Conservation (phyloP, 2,329 filamentous ascomycete genomes). For the Chaetomium strumarium region DNA sequence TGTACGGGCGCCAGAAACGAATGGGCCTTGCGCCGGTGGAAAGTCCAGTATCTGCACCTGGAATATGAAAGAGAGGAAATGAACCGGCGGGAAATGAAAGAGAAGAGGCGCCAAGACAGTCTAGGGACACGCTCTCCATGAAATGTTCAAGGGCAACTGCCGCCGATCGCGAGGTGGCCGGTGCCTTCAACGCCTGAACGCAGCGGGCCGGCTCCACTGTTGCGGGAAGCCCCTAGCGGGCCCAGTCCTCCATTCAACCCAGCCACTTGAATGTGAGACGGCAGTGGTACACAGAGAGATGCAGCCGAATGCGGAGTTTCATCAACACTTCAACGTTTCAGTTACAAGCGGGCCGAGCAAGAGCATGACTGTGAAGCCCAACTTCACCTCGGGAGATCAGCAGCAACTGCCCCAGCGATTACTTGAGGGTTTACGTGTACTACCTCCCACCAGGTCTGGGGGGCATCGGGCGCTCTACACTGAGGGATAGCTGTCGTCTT, state of each 20-base stretch:
- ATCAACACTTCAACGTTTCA: conserved; percentile 20
- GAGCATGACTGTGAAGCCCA: neutral
- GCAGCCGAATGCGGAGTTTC: conserved; percentile 16
- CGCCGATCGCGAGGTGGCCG: conserved; percentile 7
- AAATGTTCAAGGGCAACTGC: neutral
- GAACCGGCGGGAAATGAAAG: neutral
- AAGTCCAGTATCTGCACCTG: neutral
- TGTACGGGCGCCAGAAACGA: neutral
- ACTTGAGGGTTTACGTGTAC: too few species aligned
- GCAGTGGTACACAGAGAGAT: conserved; percentile 4
- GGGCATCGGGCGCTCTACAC: too few species aligned
- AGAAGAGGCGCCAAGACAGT: conserved; percentile 17
- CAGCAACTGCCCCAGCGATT: too few species aligned
- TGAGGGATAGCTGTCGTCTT: too few species aligned
- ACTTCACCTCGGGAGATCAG: too few species aligned
- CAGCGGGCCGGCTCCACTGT: neutral
- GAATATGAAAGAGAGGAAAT: neutral
- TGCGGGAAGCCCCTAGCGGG: conserved; percentile 5
- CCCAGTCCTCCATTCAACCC: neutral
- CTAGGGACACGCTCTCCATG: neutral
- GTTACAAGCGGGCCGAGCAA: conserved; percentile 5
- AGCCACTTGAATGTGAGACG: conserved; percentile 2
- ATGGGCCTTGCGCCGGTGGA: neutral
- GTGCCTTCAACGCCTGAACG: conserved; percentile 1
- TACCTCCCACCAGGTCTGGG: too few species aligned